These are phyloP conservation scores for Nitzschia palea DNA, from an alignment of 108 stramenopile species.

Conservation along the genomic window DNA sequence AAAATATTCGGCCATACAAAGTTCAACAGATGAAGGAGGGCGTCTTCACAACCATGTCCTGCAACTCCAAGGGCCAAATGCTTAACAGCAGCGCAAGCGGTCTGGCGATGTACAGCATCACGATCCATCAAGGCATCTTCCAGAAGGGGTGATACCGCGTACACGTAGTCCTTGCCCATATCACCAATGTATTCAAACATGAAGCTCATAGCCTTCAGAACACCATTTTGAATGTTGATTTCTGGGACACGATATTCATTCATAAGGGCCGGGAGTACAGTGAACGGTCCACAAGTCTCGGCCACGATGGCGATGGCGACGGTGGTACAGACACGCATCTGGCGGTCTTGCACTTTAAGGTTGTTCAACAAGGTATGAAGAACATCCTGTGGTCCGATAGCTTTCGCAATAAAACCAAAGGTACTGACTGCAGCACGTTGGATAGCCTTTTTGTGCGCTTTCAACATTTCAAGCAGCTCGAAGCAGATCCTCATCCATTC, in stretches of 20 bases:
- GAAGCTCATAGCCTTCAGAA: constrained; percentile 97
- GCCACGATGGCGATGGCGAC: constrained; percentile 99
- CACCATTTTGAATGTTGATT: constrained; percentile 99
- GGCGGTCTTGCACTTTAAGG: constrained; percentile 97
- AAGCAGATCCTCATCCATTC: constrained; percentile 99
- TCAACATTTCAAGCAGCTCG: constrained; percentile 98
- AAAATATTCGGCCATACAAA: constrained; percentile 99
- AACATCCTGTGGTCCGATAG: constrained; percentile 99
- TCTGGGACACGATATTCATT: constrained; percentile 99
- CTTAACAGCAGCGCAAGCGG: constrained; percentile 96
- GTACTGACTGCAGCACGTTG: constrained; percentile 97
- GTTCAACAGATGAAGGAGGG: constrained; percentile 94
- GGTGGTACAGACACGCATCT: constrained; percentile 99
- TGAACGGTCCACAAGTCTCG: constrained; percentile 99
- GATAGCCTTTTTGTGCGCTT: constrained; percentile 98
- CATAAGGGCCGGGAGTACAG: constrained; percentile 98
- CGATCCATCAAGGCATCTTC: constrained; percentile 99
- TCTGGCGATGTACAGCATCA: constrained; percentile 98
- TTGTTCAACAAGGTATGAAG: constrained; percentile 98
- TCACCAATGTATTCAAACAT: constrained; percentile 99
- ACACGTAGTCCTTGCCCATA: constrained; percentile 99
- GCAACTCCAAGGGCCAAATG: constrained; percentile 96
- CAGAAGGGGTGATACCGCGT: constrained; percentile 94
- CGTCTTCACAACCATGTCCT: constrained; percentile 98
- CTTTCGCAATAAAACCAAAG: constrained; percentile 99